These are phyloP conservation scores for Penicillium sp. DNA, from an alignment of 2,329 filamentous ascomycete species.

Conservation along the genomic window DNA sequence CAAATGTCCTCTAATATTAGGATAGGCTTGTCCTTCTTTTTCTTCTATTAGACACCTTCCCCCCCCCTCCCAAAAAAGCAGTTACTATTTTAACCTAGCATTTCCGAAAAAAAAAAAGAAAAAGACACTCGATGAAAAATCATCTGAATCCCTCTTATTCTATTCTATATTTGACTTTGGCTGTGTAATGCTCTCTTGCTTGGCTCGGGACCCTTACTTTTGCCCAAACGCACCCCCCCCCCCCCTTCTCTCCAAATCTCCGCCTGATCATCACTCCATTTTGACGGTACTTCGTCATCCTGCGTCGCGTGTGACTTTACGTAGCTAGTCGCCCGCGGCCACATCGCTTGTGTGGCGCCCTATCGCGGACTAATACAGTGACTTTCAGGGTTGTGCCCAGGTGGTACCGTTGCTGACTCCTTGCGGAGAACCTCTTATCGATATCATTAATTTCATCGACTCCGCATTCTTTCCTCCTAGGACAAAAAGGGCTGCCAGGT, in stretches of 20 bases:
- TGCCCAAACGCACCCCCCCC: constrained; percentile 1
- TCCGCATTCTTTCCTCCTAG: constrained; percentile 2
- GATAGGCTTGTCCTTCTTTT: neutral
- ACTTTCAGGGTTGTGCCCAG: neutral
- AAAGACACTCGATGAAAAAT: neutral
- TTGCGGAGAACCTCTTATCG: constrained; percentile 7
- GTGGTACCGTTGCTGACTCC: constrained; percentile 1
- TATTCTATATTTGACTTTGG: neutral
- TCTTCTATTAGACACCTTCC: neutral
- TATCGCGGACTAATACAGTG: constrained; percentile 1
- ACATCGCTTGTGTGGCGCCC: constrained; percentile 10
- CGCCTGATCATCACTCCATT: constrained; percentile 1
- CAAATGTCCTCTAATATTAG: neutral
- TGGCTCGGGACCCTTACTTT: neutral
- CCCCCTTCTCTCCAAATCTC: neutral
- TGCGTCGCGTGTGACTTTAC: constrained; percentile 13
- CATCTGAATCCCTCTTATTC: neutral
- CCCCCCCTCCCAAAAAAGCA: neutral
- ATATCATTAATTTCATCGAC: constrained; percentile 4
- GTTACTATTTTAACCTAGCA: neutral
- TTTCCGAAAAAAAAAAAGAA: neutral
- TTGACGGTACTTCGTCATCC: constrained; percentile 8
- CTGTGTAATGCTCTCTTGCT: neutral
- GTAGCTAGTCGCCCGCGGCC: constrained; percentile 7
- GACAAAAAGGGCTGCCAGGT: constrained; percentile 55